Conservation (phyloP, 2,329 filamentous ascomycete genomes). For the Drechslerella coelobrocha region DNA sequence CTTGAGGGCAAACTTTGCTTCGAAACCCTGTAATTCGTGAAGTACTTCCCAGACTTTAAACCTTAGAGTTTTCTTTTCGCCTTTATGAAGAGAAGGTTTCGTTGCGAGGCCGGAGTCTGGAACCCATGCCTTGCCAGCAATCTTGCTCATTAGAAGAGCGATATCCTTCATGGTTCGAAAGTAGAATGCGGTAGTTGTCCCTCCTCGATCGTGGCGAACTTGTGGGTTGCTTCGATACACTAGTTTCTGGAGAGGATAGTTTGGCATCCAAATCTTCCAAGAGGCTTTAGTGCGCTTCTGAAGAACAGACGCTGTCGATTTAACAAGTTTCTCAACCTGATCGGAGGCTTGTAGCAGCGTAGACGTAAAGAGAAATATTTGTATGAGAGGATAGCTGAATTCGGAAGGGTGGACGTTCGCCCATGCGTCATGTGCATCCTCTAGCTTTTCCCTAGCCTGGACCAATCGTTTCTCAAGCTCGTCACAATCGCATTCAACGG, state of each 20-base stretch:
- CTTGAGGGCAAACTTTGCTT: conserved; percentile 67
- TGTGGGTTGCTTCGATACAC: conserved; percentile 65
- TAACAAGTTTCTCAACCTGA: conserved; percentile 52
- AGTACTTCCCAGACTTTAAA: conserved; percentile 63
- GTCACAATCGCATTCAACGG: conserved; percentile 7
- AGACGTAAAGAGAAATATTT: conserved; percentile 47
- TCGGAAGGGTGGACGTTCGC: conserved; percentile 33
- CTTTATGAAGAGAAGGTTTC: conserved; percentile 35
- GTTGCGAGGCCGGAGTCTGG: conserved; percentile 35
- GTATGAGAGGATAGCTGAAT: conserved; percentile 34
- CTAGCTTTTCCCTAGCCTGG: conserved; percentile 17
- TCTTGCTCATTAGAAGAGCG: conserved; percentile 59
- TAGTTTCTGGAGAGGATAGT: conserved; percentile 65
- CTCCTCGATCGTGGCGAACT: conserved; percentile 67
- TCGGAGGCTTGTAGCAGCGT: conserved; percentile 38
- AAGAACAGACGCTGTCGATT: conserved; percentile 62
- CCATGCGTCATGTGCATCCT: conserved; percentile 41
- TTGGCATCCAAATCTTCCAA: conserved; percentile 61
- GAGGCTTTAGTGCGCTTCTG: conserved; percentile 59
- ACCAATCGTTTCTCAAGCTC: conserved; percentile 11
- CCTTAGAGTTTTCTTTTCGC: conserved; percentile 59
- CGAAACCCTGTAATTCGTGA: conserved; percentile 66
- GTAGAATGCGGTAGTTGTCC: conserved; percentile 64
- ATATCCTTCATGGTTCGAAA: conserved; percentile 59
- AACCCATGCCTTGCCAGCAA: conserved; percentile 56